A percentile compares a stretch with the other conserved stretches of the same genome.
These are phyloP conservation scores for Boletus rufocinnamomeus DNA, from an alignment of 768 basidiomycete species.

Conservation along the genomic window DNA sequence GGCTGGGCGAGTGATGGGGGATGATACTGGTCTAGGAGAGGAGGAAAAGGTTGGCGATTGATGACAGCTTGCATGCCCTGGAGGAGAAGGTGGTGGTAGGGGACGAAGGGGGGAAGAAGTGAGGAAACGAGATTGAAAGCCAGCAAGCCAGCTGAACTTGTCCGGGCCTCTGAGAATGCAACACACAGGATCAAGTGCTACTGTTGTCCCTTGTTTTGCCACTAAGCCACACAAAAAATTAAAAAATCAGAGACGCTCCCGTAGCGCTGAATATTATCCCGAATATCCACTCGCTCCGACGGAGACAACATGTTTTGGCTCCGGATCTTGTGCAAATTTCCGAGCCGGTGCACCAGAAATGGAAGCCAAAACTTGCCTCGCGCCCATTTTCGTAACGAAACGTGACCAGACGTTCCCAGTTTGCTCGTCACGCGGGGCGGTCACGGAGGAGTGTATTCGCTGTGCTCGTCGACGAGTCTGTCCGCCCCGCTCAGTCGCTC, in stretches of 20 bases:
- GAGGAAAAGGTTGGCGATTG: slow-evolving; percentile 59
- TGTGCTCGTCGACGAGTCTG: slow-evolving; percentile 41
- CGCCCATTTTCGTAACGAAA: slow-evolving; percentile 20
- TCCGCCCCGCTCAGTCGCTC: slow-evolving; percentile 18
- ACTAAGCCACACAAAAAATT: slow-evolving; percentile 2
- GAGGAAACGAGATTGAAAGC: slow-evolving; percentile 36
- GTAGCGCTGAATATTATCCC: neutral
- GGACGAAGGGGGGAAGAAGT: slow-evolving; percentile 16
- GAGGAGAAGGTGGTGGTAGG: slow-evolving; percentile 53
- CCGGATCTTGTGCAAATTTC: slow-evolving; percentile 9
- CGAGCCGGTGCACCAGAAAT: slow-evolving; percentile 4
- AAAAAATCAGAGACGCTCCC: neutral
- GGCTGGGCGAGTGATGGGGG: slow-evolving; percentile 54
- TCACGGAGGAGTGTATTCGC: slow-evolving; percentile 36
- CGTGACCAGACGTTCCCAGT: slow-evolving; percentile 30
- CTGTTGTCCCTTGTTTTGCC: slow-evolving; percentile 33
- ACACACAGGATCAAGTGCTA: slow-evolving; percentile 36
- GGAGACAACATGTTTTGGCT: slow-evolving; percentile 1
- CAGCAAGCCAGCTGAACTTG: slow-evolving; percentile 38
- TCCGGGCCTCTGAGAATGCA: slow-evolving; percentile 33
- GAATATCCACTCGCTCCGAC: neutral
- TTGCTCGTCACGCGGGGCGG: slow-evolving; percentile 34
- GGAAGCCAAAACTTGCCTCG: slow-evolving; percentile 2
- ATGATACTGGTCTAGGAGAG: slow-evolving; percentile 65
- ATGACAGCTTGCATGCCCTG: slow-evolving; percentile 73